Evolutionary conservation across 768 basidiomycete genomes (phyloP).

Genomic region (Leccinum rimulosum): DNA sequence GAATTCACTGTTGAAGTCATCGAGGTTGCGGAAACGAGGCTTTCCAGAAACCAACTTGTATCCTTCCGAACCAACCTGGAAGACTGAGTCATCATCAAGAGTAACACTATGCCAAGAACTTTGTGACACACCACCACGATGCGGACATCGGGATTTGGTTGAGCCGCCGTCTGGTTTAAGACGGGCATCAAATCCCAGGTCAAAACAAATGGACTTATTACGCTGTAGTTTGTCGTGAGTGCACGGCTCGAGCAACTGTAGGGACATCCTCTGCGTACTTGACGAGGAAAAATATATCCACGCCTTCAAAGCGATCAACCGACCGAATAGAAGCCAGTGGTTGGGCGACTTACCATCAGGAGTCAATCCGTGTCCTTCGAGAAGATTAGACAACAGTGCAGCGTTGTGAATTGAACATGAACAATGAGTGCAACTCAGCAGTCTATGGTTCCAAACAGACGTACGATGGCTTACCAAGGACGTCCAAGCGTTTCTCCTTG

Average conservation of each 20-base stretch:
- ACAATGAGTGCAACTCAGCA: slow-evolving; percentile 4
- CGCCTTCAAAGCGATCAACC: slow-evolving; percentile 27
- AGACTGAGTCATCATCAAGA: neutral
- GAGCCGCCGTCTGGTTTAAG: slow-evolving; percentile 46
- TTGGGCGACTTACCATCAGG: slow-evolving; percentile 24
- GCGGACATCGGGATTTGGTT: slow-evolving; percentile 54
- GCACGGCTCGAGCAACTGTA: neutral
- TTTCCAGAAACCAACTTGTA: slow-evolving; percentile 22
- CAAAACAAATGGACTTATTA: slow-evolving; percentile 55
- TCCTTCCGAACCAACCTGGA: slow-evolving; percentile 34
- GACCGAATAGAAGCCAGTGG: neutral
- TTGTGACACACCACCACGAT: slow-evolving; percentile 49
- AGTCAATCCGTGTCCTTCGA: slow-evolving; percentile 20
- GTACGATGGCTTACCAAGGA: slow-evolving; percentile 40
- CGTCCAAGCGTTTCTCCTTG: slow-evolving; percentile 52
- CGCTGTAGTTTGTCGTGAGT: slow-evolving; percentile 25
- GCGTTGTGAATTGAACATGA: slow-evolving; percentile 59
- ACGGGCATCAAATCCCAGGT: slow-evolving; percentile 54
- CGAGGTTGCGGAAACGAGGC: slow-evolving; percentile 9
- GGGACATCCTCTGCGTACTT: slow-evolving; percentile 35
- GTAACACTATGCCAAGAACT: neutral
- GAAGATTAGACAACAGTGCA: slow-evolving; percentile 38
- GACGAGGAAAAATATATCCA: slow-evolving; percentile 39
- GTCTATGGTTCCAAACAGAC: neutral
- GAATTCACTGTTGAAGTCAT: slow-evolving; percentile 34